phyloP scores from a whole-genome alignment of 345 rosid species.

The Populus alba region DNA sequence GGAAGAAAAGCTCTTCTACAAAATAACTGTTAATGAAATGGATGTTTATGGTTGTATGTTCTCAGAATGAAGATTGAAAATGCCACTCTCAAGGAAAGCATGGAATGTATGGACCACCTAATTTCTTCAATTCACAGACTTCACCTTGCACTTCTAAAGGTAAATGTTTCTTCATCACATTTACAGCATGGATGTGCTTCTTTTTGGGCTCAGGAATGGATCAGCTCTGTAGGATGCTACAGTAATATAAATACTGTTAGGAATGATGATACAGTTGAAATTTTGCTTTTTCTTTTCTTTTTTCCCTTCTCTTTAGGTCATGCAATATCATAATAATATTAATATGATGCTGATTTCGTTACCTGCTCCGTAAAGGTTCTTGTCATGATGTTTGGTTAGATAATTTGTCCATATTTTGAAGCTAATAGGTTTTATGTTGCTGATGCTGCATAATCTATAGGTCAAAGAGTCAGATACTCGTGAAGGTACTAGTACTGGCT shows the following conservation, averaged over 20 bases:
- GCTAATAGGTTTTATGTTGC: neutral
- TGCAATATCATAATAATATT: neutral
- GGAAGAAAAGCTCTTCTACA: neutral
- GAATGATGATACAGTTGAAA: neutral
- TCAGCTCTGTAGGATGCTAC: neutral
- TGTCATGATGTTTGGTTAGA: neutral
- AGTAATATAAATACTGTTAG: neutral
- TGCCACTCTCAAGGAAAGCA: conserved; percentile 83
- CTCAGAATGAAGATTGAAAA: conserved; percentile 83
- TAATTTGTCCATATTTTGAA: neutral
- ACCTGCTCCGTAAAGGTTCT: conserved; percentile 1
- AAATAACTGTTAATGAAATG: neutral
- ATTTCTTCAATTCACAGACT: conserved; percentile 76
- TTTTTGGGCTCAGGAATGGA: neutral
- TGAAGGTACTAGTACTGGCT: conserved; percentile 31
- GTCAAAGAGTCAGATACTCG: conserved; percentile 45
- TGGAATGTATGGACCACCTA: conserved; percentile 79
- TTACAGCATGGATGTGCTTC: neutral
- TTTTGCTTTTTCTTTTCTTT: conserved; percentile 2
- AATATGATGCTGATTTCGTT: neutral
- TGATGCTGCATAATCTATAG: conserved; percentile 35
- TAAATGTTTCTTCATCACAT: conserved; percentile 14
- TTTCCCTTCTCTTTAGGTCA: neutral
- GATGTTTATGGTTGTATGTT: neutral
- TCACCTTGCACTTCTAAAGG: conserved; percentile 76